These are phyloP conservation scores for Puccinellia tenuiflora DNA, from an alignment of 176 grass and related monocot species.

Conservation along the genomic window DNA sequence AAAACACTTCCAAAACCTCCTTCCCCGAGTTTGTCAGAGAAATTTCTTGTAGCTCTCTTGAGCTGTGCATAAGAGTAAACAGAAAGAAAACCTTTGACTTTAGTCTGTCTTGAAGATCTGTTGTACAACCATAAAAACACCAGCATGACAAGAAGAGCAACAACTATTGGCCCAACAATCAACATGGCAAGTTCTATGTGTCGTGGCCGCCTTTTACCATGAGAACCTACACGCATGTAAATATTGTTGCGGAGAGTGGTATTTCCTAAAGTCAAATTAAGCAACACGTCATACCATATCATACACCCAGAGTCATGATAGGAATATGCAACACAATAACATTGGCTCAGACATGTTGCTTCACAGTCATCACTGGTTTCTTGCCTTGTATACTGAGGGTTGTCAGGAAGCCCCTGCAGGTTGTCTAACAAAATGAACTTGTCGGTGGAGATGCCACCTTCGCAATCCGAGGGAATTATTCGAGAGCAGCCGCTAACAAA, in stretches of 20 bases:
- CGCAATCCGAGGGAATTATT: background rate
- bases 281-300: slow-evolving; percentile 24
- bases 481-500: slow-evolving; percentile 27
- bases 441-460: background rate
- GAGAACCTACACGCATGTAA: slow-evolving; percentile 22
- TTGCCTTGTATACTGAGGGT: slow-evolving; percentile 3
- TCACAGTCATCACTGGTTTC: slow-evolving; percentile 25
- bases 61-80: slow-evolving; percentile 19
- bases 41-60: slow-evolving; percentile 18
- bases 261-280: slow-evolving; percentile 10
- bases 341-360: slow-evolving; percentile 22
- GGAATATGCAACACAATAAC: slow-evolving; percentile 39
- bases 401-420: slow-evolving; percentile 16
- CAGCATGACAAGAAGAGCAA: background rate
- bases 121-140: background rate
- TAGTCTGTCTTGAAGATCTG: background rate
- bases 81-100: slow-evolving; percentile 4
- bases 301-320: slow-evolving; percentile 11
- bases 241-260: background rate
- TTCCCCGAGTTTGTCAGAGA: slow-evolving; percentile 23
- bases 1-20: slow-evolving; percentile 30
- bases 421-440: slow-evolving; percentile 19
- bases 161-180: background rate
- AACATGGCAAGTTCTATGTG: background rate
- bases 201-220: background rate